Evolutionary conservation across 768 basidiomycete species (phyloP), one percentile per base, ranked within the genome.

Genomic region (Tricholoma saponaceum): DNA sequence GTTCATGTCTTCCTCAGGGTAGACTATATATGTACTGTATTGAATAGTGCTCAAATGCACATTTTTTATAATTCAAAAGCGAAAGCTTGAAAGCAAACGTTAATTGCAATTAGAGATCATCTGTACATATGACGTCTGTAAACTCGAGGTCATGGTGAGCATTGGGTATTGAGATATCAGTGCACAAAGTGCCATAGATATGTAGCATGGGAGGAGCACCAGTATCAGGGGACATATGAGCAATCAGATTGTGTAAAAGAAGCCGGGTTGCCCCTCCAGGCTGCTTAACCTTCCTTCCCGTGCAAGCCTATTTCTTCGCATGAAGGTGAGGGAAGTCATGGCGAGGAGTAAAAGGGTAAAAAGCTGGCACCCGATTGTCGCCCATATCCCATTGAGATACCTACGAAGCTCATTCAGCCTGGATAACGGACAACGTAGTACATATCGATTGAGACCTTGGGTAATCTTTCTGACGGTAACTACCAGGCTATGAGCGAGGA

Each of bases 181-280:
- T 32, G 7, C 28, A 8, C 28, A 4, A 28, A 28, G 8, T 4
- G 4, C 4, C 8, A 28, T 28, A 28, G 28, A 8, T 32, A 9
- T 32, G 8, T 32, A 32, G 30, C 30, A 32, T 10, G 8, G 30
- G 12, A 28, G 28, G 28, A 28, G 28, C 28, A 28, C 28, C 4
- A 4, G 28, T 28, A 28, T 39, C n/a, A 41, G 18, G 3, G 5
- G 16, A 37, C 12, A 41, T 14, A 43, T 20, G 13, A 26, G 7
- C 14, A 16, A 7, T 75, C 63, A 78, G 56, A 74, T 62, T 20
- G 75, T 77, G 56, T 76, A 77, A 50, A 70, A 68, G 60, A 77
- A 77, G n/a, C 74, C 74, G 14, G 70, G 67, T 44, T 69, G 71
- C 25, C 69, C 72, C 64, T 79, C 73, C 57, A 73, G 57, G 3